Evolutionary conservation across 2,329 filamentous ascomycete genomes (phyloP), one percentile per base, ranked within the genome.

Genomic region (Alternaria longipes): DNA sequence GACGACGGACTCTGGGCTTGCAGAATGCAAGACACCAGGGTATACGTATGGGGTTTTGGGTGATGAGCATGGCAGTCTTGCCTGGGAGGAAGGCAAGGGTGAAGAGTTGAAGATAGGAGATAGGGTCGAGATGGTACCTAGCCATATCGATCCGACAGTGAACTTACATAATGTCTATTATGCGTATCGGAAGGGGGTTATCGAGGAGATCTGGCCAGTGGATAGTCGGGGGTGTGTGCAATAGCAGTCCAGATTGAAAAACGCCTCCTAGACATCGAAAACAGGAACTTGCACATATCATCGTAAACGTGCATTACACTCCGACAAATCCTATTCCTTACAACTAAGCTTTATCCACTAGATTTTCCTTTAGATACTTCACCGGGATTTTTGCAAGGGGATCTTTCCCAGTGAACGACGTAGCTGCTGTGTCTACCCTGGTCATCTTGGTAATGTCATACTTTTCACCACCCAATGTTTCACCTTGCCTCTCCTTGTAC

Each of bases 111-210:
- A 70, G 2, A 74, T 85, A 28, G 83, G 83, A 0, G 83, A 84
- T 68, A 72, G 81, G 4, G 78, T 85, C 11, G 82, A 84, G 71
- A 84, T 86, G 83, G 72, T 86, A 12, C 84, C 84, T 0, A 85
- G 84, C 65, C 84, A 86, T 68, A 86, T 86, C 56, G 84, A 86
- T 66, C 84, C 84, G 0, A 86, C 84, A 0, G 80, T 86, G 55
- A 86, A 86, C 60, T 67, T 86, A 56, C 82, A 84, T 63, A 83
- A 85, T 49, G 73, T 81, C 32, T 86, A 85, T 66, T 85, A 83
- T 66, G 83, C 82, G 3, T 71, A 85, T 68, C 77, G 83, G 4
- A 77, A 80, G 0, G 83, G 83, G 0, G 64, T 84, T 1, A 79
- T 85, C 61, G 79, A 84, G 64, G 83, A 85, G 65, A 84, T 85